Evolutionary conservation across 805 yeast genomes (phyloP).

Genomic region (Saturnispora sekii): DNA sequence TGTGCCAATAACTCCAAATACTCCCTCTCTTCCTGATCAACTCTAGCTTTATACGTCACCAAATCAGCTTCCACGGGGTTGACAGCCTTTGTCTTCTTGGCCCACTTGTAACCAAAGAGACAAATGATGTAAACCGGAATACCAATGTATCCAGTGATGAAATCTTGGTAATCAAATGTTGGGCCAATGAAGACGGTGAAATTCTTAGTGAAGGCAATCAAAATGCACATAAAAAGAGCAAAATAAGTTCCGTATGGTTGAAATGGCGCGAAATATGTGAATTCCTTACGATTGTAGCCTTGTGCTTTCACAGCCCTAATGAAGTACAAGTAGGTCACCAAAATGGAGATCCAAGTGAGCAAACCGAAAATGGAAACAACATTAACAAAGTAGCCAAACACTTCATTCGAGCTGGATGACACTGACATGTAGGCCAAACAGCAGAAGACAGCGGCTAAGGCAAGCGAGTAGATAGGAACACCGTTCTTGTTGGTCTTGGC

Average conservation of each 20-base stretch:
- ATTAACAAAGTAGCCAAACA: constrained; percentile 63
- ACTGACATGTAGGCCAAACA: constrained; percentile 64
- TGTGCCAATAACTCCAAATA: constrained; percentile 16
- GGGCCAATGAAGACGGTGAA: constrained; percentile 55
- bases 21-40: constrained; percentile 43
- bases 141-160: constrained; percentile 73
- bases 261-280: constrained; percentile 55
- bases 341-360: constrained; percentile 64
- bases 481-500: constrained; percentile 58
- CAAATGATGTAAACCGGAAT: constrained; percentile 53
- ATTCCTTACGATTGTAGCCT: constrained; percentile 46
- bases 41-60: constrained; percentile 43
- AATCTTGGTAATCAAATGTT: constrained; percentile 47
- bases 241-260: constrained; percentile 61
- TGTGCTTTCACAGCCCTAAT: constrained; percentile 57
- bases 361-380: constrained; percentile 70
- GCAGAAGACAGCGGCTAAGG: constrained; percentile 43
- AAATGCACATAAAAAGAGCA: constrained; percentile 42
- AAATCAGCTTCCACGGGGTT: constrained; percentile 53
- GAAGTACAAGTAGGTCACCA: constrained; percentile 59
- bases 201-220: constrained; percentile 57
- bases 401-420: constrained; percentile 42
- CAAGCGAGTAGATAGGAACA: constrained; percentile 55
- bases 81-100: constrained; percentile 39
- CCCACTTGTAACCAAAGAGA: constrained; percentile 51